Evolutionary conservation across 139 green algal species (phyloP).

Genomic region (Zygnema circumcarinatum): DNA sequence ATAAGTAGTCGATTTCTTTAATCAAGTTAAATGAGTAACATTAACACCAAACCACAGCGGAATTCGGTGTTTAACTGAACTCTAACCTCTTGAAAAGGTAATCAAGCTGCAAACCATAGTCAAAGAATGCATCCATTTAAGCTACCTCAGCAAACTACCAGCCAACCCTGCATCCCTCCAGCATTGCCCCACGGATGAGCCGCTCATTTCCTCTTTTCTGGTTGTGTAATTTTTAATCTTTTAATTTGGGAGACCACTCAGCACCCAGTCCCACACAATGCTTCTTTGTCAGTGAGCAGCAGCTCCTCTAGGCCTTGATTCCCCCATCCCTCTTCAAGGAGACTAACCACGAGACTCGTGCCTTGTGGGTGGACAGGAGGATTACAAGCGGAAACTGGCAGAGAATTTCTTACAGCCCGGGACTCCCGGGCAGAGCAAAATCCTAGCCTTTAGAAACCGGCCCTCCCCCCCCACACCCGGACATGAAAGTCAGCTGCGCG

Average conservation of each 20-base stretch:
- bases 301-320: not conserved
- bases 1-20: too few relatives aligned
- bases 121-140: too few relatives aligned
- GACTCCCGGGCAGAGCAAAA: conserved; percentile 76
- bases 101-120: too few relatives aligned
- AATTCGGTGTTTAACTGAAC: too few relatives aligned
- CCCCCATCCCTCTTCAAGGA: not conserved
- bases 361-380: conserved; percentile 39
- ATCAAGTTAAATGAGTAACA: too few relatives aligned
- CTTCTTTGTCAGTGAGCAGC: not conserved
- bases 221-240: not conserved
- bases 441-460: conserved; percentile 17
- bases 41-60: too few relatives aligned
- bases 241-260: too few relatives aligned
- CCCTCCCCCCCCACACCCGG: not conserved
- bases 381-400: conserved; percentile 87
- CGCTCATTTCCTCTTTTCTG: not conserved
- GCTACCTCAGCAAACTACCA: too few relatives aligned
- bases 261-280: too few relatives aligned
- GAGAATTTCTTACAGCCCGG: conserved; percentile 62
- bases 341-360: not conserved
- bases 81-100: too few relatives aligned
- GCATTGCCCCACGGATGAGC: not conserved
- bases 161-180: too few relatives aligned
- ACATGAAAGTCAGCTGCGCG: conserved; percentile 18